These are phyloP conservation scores for Sclerotinia subarctica DNA, from an alignment of 2,329 filamentous ascomycete genomes.

Conservation along the genomic window DNA sequence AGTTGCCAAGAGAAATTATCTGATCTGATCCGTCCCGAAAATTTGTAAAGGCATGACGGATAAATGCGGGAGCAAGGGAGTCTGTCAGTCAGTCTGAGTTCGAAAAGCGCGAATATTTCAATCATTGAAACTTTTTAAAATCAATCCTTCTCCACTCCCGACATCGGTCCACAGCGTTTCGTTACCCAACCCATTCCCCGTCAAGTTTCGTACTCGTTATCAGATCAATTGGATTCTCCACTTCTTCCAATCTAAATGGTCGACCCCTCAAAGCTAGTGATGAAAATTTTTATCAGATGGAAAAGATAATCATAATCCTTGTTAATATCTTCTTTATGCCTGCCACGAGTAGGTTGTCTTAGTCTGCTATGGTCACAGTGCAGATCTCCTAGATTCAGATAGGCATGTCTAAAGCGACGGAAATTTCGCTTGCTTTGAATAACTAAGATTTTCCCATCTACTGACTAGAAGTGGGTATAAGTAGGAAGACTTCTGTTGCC, in stretches of 20 bases:
- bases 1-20: conserved; percentile 21
- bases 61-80: conserved; percentile 9
- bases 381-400: conserved; percentile 10
- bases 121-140: neutral
- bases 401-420: conserved; percentile 10
- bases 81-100: no score
- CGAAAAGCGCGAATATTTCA: neutral
- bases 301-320: conserved; percentile 21
- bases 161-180: conserved; percentile 12
- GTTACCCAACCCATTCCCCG: no score
- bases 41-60: conserved; percentile 2
- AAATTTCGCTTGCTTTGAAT: neutral
- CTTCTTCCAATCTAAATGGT: neutral
- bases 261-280: neutral
- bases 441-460: conserved; percentile 1
- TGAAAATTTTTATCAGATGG: conserved; percentile 21
- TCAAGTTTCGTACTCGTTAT: conserved; percentile 10
- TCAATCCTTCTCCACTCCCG: conserved; percentile 5
- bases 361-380: neutral
- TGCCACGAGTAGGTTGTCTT: neutral
- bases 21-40: conserved; percentile 15
- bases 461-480: conserved; percentile 4
- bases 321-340: neutral
- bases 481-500: neutral
- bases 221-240: conserved; percentile 3